Evolutionary conservation across 2,329 filamentous ascomycete genomes (phyloP).

Genomic region (Cyclaneusma minus): DNA sequence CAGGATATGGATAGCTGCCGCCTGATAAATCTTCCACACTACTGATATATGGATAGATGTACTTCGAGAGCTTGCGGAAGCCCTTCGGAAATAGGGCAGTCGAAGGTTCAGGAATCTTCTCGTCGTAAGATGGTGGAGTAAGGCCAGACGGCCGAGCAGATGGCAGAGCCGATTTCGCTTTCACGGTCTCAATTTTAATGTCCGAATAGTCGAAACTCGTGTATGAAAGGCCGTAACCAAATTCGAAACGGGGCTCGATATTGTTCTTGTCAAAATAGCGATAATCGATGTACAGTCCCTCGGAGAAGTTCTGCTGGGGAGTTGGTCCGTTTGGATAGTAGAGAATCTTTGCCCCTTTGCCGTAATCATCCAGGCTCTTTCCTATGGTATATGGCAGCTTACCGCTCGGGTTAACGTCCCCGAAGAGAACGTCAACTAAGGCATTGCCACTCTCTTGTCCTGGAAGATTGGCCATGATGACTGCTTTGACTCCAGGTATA

Average conservation of each 20-base stretch:
- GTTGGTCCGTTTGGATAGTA: constrained; percentile 61
- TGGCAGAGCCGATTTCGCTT: constrained; percentile 17
- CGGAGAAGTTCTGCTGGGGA: constrained; percentile 69
- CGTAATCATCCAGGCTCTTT: constrained; percentile 59
- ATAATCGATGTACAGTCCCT: constrained; percentile 82
- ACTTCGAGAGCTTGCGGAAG: constrained; percentile 42
- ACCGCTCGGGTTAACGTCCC: constrained; percentile 61
- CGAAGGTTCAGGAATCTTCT: constrained; percentile 30
- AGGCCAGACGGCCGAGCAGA: constrained; percentile 18
- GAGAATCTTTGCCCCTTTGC: constrained; percentile 52
- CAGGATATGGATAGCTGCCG: constrained; percentile 22
- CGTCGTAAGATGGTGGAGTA: constrained; percentile 32
- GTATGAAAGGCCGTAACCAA: constrained; percentile 69
- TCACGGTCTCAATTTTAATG: constrained; percentile 25
- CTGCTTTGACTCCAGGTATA: constrained; percentile 58
- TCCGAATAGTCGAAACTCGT: constrained; percentile 42
- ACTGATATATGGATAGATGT: constrained; percentile 46
- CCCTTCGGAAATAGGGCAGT: constrained; percentile 38
- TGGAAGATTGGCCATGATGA: constrained; percentile 72
- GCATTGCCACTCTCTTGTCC: constrained; percentile 79
- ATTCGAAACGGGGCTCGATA: constrained; percentile 66
- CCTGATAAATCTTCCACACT: constrained; percentile 22
- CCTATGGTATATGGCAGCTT: constrained; percentile 80
- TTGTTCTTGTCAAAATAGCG: constrained; percentile 68
- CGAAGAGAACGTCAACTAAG: constrained; percentile 65